These are phyloP conservation scores for Medicago lupulina DNA, from an alignment of 306 rosid genomes.

Conservation along the genomic window DNA sequence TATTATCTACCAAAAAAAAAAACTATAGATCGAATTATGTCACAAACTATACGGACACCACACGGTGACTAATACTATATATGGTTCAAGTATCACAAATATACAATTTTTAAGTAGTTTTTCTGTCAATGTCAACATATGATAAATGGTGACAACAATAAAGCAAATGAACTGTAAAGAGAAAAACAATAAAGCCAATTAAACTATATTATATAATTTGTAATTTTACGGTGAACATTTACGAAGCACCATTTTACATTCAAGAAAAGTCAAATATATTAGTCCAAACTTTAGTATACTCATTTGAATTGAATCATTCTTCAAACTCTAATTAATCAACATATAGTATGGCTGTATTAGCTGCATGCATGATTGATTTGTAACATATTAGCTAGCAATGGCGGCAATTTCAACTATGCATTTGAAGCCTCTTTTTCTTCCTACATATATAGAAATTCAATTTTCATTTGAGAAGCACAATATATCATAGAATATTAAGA, in stretches of 20 bases:
- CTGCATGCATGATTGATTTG: conserved; percentile 15
- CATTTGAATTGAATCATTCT: background rate
- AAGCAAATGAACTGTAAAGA: background rate
- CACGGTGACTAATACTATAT: background rate
- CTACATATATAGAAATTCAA: conserved; percentile 26
- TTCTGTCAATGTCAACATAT: background rate
- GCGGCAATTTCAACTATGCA: conserved; percentile 28
- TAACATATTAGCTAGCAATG: conserved; percentile 1
- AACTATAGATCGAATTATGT: background rate
- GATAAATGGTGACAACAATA: background rate
- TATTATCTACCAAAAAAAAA: too few relatives aligned
- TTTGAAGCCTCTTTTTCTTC: background rate
- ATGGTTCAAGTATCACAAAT: background rate
- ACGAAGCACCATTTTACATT: background rate
- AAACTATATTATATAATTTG: conserved; percentile 5
- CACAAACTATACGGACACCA: background rate
- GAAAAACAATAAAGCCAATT: background rate
- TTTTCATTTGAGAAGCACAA: background rate
- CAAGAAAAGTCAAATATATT: conserved; percentile 1
- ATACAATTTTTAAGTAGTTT: background rate
- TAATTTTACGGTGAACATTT: conserved; percentile 18
- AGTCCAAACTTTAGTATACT: background rate
- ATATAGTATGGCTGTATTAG: conserved; percentile 35
- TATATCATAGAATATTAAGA: background rate
- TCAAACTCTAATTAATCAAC: background rate